Percentiles rank a stretch among this genome's conserved stretches.
Evolutionary conservation across 805 yeast genomes (phyloP).

Genomic region (Nakazawaea pomicola): DNA sequence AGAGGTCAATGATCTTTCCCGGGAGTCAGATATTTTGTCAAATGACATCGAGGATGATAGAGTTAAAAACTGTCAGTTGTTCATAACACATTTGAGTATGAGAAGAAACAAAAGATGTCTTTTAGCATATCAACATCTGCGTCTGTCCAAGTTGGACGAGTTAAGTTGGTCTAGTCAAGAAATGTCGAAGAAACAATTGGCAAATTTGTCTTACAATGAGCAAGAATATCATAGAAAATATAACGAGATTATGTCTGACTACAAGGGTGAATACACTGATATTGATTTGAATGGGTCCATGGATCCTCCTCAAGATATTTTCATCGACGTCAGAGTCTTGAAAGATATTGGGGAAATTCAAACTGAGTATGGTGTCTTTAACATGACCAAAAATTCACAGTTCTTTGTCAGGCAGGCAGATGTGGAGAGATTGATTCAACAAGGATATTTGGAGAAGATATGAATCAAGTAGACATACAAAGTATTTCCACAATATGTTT

Average conservation of each 20-base stretch:
- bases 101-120: conserved; percentile 87
- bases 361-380: conserved; percentile 95
- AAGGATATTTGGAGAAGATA: conserved; percentile 82
- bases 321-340: conserved; percentile 88
- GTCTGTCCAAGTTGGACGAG: conserved; percentile 64
- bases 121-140: conserved; percentile 70
- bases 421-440: conserved; percentile 90
- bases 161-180: conserved; percentile 69
- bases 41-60: conserved; percentile 31
- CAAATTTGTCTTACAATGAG: conserved; percentile 68
- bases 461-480: conserved; percentile 19
- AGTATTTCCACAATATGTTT: no score
- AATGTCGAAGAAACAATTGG: conserved; percentile 33
- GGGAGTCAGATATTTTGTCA: conserved; percentile 46
- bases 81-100: conserved; percentile 71
- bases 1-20: conserved; percentile 63
- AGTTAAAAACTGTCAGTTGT: conserved; percentile 56
- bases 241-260: conserved; percentile 64
- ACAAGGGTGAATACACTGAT: conserved; percentile 76
- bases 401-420: conserved; percentile 92
- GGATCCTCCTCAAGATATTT: conserved; percentile 86
- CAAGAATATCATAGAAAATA: conserved; percentile 72
- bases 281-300: conserved; percentile 85
- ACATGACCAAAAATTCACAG: conserved; percentile 88
- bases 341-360: conserved; percentile 96